These are phyloP conservation scores for Pseudonectria foliicola DNA, from an alignment of 2,329 filamentous ascomycete species.

Conservation along the genomic window DNA sequence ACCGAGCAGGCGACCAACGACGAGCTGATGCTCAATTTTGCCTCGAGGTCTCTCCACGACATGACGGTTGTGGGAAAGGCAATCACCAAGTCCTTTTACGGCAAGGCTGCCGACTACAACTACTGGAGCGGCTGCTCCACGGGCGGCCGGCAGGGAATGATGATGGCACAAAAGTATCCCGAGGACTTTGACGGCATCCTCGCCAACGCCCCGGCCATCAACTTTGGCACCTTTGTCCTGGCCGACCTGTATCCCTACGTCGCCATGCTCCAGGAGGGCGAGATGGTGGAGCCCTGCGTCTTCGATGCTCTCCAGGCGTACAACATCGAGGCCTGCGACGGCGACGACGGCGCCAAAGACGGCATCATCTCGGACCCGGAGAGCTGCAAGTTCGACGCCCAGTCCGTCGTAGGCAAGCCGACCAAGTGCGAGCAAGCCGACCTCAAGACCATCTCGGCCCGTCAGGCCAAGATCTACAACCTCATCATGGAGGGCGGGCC, in stretches of 20 bases:
- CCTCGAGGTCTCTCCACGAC: conserved; percentile 32
- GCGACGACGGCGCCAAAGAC: conserved; percentile 38
- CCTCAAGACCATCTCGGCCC: not conserved
- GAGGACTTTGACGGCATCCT: conserved; percentile 47
- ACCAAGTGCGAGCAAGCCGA: not conserved
- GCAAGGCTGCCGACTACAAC: conserved; percentile 33
- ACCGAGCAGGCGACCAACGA: conserved; percentile 9
- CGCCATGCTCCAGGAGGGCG: not conserved
- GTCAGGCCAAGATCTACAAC: not conserved
- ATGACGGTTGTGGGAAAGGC: conserved; percentile 42
- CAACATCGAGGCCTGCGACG: conserved; percentile 39
- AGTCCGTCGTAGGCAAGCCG: not conserved
- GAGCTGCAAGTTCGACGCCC: conserved; percentile 33
- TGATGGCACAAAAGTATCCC: conserved; percentile 42
- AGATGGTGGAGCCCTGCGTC: too few species aligned
- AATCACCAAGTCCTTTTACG: conserved; percentile 41
- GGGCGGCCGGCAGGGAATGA: conserved; percentile 47
- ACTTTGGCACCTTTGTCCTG: conserved; percentile 13
- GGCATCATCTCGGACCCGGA: conserved; percentile 37
- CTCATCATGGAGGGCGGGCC: not conserved
- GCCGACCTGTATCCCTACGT: not conserved
- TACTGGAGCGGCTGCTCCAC: conserved; percentile 46
- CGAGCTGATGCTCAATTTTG: conserved; percentile 25
- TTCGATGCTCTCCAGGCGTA: conserved; percentile 16
- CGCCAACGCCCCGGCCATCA: conserved; percentile 32